Base-by-base conservation (phyloP, 2,329 filamentous ascomycete species). In the Aspergillus japonicus region DNA sequence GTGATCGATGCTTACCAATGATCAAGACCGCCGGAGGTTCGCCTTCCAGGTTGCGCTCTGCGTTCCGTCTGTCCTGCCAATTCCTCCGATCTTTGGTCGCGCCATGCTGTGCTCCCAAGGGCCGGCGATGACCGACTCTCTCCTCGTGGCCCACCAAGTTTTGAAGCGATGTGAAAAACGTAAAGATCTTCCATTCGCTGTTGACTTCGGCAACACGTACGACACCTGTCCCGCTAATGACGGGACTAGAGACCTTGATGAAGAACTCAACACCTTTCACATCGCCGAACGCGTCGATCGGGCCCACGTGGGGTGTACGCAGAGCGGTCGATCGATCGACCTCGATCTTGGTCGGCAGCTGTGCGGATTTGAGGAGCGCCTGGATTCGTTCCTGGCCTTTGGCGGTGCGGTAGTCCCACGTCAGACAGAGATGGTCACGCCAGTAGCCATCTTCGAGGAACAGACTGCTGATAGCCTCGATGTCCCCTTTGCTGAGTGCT, bases 11-110 rank as follows among this genome's bases (percentile, higher is more conserved):
- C 54, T 61, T 76, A 85, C 86, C 86, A 33, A 90, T 71, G 19
- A 90, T 81, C 4, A 90, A 60, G 0, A 89, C 87, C 0, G 77
- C 74, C 0, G 88, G 88, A 2, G 87, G 79, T 8, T 78, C 78
- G 0, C 72, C 76, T 29, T 82, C 77, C 57, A 84, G 85, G 1
- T 85, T 78, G 0, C 68, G 68, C 24, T 85, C 82, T 0, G 75
- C 73, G 1, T 69, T 75, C 11, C 86, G 79, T 52, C 77, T 78
- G 61, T 88, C 84, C 4, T 80, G 74, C 83, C 87, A 90, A 65
- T 89, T 89, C 68, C 82, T 82, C 0, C 83, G 75, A 1, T 78
- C 81, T 0, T 73, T 70, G 55, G 80, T 78, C 4, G 75, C 80
- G 0, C 84, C 85, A 65, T 88, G 85, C 47, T 82, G 74, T 4